These are phyloP conservation scores for Pisolithus orientalis DNA, from an alignment of 768 basidiomycete genomes.

Conservation along the genomic window DNA sequence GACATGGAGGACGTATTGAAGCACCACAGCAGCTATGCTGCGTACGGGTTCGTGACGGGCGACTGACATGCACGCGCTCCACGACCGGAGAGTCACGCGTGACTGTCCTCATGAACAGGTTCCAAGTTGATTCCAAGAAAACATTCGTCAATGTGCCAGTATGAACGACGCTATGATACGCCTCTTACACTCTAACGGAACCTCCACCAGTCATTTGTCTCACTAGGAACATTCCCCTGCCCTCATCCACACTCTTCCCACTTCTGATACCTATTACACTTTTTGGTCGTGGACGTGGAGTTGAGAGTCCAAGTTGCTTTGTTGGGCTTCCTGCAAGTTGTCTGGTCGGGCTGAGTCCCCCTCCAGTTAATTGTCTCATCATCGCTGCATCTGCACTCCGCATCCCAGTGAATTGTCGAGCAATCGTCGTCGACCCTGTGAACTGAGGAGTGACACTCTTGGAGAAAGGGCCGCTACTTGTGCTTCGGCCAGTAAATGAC, in stretches of 20 bases:
- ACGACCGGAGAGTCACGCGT: too few relatives aligned
- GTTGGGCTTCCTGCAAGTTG: conserved; percentile 64
- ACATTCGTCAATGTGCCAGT: too few relatives aligned
- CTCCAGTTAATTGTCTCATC: conserved; percentile 58
- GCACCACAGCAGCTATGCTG: conserved; percentile 7
- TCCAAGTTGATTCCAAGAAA: neutral
- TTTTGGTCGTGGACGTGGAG: conserved; percentile 59
- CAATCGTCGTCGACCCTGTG: conserved; percentile 68
- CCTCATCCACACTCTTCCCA: conserved; percentile 60
- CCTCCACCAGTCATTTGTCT: conserved; percentile 68
- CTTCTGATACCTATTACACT: conserved; percentile 69
- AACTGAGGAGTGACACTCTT: conserved; percentile 45
- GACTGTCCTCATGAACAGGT: neutral
- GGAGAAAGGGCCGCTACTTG: conserved; percentile 17
- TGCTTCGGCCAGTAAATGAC: conserved; percentile 36
- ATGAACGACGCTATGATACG: neutral
- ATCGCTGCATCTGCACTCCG: conserved; percentile 33
- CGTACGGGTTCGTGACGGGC: conserved; percentile 5
- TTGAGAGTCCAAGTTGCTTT: conserved; percentile 48
- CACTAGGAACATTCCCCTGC: conserved; percentile 64
- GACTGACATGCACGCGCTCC: neutral
- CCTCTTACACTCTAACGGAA: conserved; percentile 17
- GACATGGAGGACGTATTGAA: conserved; percentile 45
- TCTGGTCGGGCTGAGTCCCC: conserved; percentile 59
- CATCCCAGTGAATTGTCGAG: conserved; percentile 68